phyloP scores from a whole-genome alignment of 352 stramenopile genomes.

The Globisporangium mamillatum region DNA sequence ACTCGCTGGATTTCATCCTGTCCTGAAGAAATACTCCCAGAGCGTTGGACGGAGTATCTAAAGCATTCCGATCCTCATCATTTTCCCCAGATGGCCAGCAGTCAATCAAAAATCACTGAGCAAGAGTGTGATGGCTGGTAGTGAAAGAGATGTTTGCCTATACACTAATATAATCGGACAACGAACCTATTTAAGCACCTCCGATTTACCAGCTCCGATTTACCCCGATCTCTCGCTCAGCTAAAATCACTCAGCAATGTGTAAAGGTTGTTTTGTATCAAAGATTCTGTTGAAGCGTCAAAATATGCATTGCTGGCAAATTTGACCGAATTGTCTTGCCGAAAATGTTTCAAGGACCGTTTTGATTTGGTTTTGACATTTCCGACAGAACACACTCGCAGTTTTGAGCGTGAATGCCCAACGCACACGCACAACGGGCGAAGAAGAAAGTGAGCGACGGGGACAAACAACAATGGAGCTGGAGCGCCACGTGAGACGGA shows the following conservation, averaged over 20 bases:
- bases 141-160: too few relatives aligned
- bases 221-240: too few relatives aligned
- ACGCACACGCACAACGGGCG: neutral
- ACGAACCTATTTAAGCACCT: too few relatives aligned
- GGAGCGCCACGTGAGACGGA: neutral
- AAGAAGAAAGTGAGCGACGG: neutral
- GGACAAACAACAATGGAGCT: neutral
- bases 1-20: conserved; percentile 6
- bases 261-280: too few relatives aligned
- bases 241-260: too few relatives aligned
- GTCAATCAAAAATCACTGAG: too few relatives aligned
- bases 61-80: too few relatives aligned
- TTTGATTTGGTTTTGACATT: neutral
- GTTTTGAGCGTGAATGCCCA: neutral
- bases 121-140: too few relatives aligned
- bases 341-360: neutral
- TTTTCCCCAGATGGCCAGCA: too few relatives aligned
- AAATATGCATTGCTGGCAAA: neutral
- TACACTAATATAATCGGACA: too few relatives aligned
- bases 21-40: neutral
- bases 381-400: neutral
- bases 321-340: neutral
- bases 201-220: too few relatives aligned
- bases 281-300: neutral
- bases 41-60: too few relatives aligned